These are phyloP conservation scores for Mortierella claussenii DNA, from an alignment of 192 early-diverging fungal species.

Conservation along the genomic window DNA sequence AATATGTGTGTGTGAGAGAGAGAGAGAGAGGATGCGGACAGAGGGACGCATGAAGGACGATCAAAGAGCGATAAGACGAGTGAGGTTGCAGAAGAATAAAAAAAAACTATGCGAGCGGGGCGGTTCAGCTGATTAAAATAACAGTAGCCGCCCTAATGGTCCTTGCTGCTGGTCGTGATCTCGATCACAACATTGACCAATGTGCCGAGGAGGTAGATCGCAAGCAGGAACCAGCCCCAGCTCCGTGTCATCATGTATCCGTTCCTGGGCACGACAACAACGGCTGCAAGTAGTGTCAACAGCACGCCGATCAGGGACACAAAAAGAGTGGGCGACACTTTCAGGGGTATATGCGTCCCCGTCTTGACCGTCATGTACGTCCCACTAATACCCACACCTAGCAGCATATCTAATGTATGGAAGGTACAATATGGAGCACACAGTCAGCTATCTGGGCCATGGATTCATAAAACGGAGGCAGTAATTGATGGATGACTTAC, in stretches of 20 bases:
- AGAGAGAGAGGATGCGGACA: too few species aligned
- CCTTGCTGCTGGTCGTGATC: constrained; percentile 8
- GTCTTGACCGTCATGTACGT: constrained; percentile 65
- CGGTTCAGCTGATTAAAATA: too few species aligned
- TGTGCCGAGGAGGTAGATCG: constrained; percentile 70
- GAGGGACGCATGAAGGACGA: too few species aligned
- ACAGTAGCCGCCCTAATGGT: too few species aligned
- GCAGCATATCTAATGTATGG: constrained; percentile 83
- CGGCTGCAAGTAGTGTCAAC: constrained; percentile 65
- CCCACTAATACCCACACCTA: constrained; percentile 86
- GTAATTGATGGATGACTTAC: constrained; percentile 47
- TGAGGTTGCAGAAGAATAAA: too few species aligned
- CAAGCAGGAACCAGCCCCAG: constrained; percentile 68
- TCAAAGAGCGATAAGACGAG: too few species aligned
- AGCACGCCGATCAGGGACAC: constrained; percentile 76
- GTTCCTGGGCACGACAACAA: constrained; percentile 69
- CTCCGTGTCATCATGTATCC: constrained; percentile 69
- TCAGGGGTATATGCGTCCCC: constrained; percentile 62
- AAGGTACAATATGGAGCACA: too few species aligned
- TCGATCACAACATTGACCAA: constrained; percentile 71
- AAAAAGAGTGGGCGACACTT: constrained; percentile 73
- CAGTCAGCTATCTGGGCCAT: constrained; percentile 5
- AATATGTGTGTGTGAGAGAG: too few species aligned
- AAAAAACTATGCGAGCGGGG: too few species aligned
- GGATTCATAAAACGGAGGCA: not conserved